Percentiles rank a stretch among this genome's conserved stretches.
Evolutionary conservation across 352 stramenopile genomes (phyloP).

Genomic region (Pythium insidiosum): DNA sequence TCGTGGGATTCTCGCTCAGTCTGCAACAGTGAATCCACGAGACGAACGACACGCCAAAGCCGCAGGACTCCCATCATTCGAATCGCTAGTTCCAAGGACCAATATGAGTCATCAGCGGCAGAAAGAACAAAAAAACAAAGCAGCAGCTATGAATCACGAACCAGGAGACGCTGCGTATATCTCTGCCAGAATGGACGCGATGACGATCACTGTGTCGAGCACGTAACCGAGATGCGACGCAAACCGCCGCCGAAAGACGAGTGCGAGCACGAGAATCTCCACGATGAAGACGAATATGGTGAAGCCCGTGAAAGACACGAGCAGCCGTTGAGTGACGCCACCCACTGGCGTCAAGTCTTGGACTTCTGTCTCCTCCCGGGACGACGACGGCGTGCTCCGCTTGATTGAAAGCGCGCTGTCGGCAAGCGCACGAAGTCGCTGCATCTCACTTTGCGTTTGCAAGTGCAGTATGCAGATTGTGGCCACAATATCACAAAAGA

Average conservation of each 20-base stretch:
- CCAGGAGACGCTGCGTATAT: conserved; percentile 47
- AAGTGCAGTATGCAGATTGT: conserved; percentile 34
- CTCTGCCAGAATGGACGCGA: conserved; percentile 23
- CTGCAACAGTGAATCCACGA: conserved; percentile 42
- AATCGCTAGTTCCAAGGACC: conserved; percentile 13
- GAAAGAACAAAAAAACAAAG: not conserved
- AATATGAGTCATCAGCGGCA: not conserved
- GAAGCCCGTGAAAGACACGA: conserved; percentile 53
- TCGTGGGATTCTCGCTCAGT: conserved; percentile 35
- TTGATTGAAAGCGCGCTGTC: no score
- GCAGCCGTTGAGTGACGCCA: conserved; percentile 17
- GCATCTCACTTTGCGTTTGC: conserved; percentile 21
- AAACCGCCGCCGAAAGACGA: conserved; percentile 38
- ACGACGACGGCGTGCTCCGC: no score
- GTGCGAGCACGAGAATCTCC: conserved; percentile 32
- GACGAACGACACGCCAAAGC: conserved; percentile 48
- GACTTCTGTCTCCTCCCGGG: no score
- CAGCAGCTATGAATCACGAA: conserved; percentile 5
- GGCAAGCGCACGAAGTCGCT: conserved; percentile 1
- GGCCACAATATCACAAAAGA: conserved; percentile 32
- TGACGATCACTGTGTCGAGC: conserved; percentile 33
- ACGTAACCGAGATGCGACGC: conserved; percentile 52
- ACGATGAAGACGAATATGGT: conserved; percentile 53
- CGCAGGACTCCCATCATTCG: conserved; percentile 44
- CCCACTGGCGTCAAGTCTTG: no score